Evolutionary conservation across 495 filamentous ascomycete species (phyloP), one percentile per base, ranked within the genome.

Genomic region (Entonaema liquescens): DNA sequence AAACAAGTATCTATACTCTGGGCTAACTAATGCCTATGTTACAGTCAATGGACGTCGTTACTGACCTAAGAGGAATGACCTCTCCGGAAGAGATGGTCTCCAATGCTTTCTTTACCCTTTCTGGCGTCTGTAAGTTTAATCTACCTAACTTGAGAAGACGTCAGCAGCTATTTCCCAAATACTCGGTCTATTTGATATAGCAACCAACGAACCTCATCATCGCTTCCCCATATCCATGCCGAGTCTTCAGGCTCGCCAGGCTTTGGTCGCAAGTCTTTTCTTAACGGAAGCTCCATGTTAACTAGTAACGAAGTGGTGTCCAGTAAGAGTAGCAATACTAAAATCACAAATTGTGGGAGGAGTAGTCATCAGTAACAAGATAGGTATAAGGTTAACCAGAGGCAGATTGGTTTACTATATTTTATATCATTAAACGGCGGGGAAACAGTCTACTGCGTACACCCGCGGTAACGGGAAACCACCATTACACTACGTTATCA

Each of bases 211-310:
- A 87, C 85, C 67, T 83, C 77, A 70, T 90, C 89, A 75, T 89
- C 79, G 33, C 83, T 77, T 5, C 89, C 88, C 89, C 88, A 90
- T 23, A 90, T 85, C 88, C 88, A 91, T 35, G 88, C 88, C 13
- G 87, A 86, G 17, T 55, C 78, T 79, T 68, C 68, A 1, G 68
- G 68, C 23, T 71, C 62, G 25, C 59, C 68, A 40, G 57, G 7
- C 33, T 67, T 67, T 2, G 68, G 68, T 28, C 52, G 53, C 44
- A 71, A 59, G 33, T 71, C 68, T 28, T 71, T 71, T 71, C 68
- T 62, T 35, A 67, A 12, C 9, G 68, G 68, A 55, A 71, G 54
- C 1, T 57, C 68, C 68, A 71, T 71, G 6, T 26, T 9, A 8
- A 21, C 6, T 50, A 4, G 29, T 59, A 21, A 3, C 3, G 17